Conservation (phyloP, 2,329 filamentous ascomycete genomes). For the Colletotrichum cordylinicola region DNA sequence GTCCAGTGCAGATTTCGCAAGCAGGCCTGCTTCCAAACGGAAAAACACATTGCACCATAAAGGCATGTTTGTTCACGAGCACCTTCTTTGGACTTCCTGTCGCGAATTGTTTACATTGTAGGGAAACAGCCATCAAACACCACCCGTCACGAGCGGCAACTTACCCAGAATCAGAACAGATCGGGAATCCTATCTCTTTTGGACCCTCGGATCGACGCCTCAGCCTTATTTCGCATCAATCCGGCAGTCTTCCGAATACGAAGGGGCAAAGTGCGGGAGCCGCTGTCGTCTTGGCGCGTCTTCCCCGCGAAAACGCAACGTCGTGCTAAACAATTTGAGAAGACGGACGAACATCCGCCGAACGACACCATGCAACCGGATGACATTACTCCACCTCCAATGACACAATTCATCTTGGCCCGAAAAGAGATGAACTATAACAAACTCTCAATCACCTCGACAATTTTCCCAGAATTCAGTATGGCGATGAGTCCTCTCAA, state of each 20-base stretch:
- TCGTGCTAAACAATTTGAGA: not conserved
- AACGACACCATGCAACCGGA: not conserved
- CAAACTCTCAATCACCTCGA: not conserved
- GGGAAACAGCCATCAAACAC: not conserved
- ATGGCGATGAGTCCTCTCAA: not conserved
- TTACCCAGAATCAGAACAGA: not conserved
- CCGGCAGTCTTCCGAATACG: not conserved
- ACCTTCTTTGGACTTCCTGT: too few species aligned
- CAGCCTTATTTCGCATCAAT: not conserved
- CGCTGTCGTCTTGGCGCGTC: not conserved
- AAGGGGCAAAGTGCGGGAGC: not conserved
- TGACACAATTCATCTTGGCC: not conserved
- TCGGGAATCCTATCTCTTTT: not conserved
- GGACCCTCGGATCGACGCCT: not conserved
- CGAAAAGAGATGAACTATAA: not conserved
- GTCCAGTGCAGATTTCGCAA: too few species aligned
- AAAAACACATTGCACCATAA: not conserved
- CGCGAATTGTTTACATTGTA: not conserved
- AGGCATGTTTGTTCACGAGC: not conserved
- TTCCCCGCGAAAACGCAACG: not conserved
- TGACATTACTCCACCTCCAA: not conserved
- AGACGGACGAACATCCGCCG: slow-evolving; percentile 3
- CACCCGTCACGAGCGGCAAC: not conserved
- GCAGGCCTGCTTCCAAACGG: too few species aligned
- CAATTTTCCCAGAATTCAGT: accelerated